Evolutionary conservation across 306 rosid genomes (phyloP).

Genomic region (Trifolium pratense): DNA sequence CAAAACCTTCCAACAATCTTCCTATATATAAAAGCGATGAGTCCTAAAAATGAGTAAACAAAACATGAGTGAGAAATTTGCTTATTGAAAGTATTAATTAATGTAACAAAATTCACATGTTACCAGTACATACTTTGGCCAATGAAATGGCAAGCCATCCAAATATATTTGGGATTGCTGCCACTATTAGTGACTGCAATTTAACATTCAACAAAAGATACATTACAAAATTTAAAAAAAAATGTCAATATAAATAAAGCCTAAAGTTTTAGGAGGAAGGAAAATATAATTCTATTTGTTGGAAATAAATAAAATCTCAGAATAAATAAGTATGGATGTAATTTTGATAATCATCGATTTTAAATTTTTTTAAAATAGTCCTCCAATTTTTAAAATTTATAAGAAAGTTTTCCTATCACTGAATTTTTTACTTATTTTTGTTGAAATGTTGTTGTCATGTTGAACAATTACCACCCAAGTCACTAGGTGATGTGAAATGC

Average conservation of each 20-base stretch:
- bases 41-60: conserved; percentile 48
- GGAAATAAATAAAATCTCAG: not conserved
- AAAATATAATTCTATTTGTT: not conserved
- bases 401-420: no score
- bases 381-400: no score
- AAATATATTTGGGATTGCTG: conserved; percentile 65
- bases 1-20: conserved; percentile 81
- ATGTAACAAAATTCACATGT: conserved; percentile 10
- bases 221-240: not conserved
- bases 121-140: conserved; percentile 52
- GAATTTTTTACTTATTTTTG: no score
- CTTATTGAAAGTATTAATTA: not conserved
- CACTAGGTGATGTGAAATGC: no score
- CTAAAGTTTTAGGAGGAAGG: not conserved
- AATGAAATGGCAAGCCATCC: conserved; percentile 72
- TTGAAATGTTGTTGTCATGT: no score
- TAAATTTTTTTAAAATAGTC: no score
- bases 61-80: not conserved
- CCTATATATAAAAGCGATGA: conserved; percentile 71
- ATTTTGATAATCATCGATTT: no score
- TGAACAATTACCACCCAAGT: no score
- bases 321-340: no score
- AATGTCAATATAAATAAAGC: not conserved
- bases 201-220: conserved; percentile 12
- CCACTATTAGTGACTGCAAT: conserved; percentile 64